Evolutionary conservation across 2,329 filamentous ascomycete species (phyloP).

Genomic region (Penicillium oxalicum): DNA sequence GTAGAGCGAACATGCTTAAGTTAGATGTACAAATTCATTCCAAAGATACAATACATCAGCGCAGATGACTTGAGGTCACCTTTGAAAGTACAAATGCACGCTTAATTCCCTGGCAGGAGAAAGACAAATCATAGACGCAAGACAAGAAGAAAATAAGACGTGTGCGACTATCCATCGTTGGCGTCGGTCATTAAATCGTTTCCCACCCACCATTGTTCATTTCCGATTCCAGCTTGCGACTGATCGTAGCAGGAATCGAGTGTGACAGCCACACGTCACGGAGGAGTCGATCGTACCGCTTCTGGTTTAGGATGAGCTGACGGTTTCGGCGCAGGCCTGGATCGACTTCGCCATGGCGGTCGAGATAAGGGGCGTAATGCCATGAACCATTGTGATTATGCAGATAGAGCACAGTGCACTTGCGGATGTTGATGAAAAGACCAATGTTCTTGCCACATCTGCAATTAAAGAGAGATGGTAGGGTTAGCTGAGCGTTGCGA

Average conservation of each 20-base stretch:
- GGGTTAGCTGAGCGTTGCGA: conserved; percentile 8
- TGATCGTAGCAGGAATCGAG: conserved; percentile 81
- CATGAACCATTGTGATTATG: conserved; percentile 78
- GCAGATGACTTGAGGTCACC: too few relatives aligned
- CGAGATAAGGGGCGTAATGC: conserved; percentile 83
- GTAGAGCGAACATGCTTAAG: too few relatives aligned
- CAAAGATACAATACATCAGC: too few relatives aligned
- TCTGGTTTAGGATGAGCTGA: conserved; percentile 88
- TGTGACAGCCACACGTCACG: conserved; percentile 82
- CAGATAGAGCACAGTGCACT: conserved; percentile 85
- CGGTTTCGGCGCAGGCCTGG: conserved; percentile 80
- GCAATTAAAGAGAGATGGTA: conserved; percentile 4
- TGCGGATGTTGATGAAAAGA: conserved; percentile 94
- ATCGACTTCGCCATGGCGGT: conserved; percentile 93
- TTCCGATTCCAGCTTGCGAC: conserved; percentile 83
- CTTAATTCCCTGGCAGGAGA: background rate
- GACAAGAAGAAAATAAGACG: conserved; percentile 3
- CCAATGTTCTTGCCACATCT: conserved; percentile 86
- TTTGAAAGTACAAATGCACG: background rate
- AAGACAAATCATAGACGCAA: background rate
- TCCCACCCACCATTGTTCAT: conserved; percentile 98
- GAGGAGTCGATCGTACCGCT: conserved; percentile 82
- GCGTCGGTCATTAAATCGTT: conserved; percentile 43
- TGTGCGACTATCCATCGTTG: conserved; percentile 1
- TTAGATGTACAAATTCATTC: too few relatives aligned